Base-by-base conservation (phyloP, 768 basidiomycete species). In the Pleurotus ostreatus region DNA sequence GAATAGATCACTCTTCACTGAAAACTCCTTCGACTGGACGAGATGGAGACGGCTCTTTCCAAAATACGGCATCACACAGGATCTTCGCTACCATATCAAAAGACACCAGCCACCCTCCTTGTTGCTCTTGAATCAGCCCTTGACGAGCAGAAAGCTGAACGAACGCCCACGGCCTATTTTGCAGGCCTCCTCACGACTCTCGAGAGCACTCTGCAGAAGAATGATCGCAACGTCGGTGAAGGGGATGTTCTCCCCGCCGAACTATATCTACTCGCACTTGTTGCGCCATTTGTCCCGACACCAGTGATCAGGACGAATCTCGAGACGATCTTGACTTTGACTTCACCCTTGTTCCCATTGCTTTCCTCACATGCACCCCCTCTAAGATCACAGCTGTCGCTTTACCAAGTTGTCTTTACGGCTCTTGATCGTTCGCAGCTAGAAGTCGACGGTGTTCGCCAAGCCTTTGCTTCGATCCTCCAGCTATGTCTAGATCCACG, bases 151-250 rank as follows among this genome's bases (percentile, higher is more conserved):
- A 75, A 74, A 59, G 77, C 86, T 6, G 85, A 88, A 53, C 71
- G 74, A 40, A 79, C 88, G 6, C 79, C 95, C 5, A 94, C 93
- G 1, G 96, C 97, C 26, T 98, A 98, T 75, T 97, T 95, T 71
- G 92, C 94, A n/a, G 88, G 90, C 2, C 78, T 96, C 57, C 74
- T 92, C 48, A 93, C 92, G 11, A 89, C 91, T 6, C 78, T 96
- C 26, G 89, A 92, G 64, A 84, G 87, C 57, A 85, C 87, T 9
- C 69, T 93, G 22, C 83, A 85, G 71, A 86, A 79, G 66, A 78
- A 75, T 63, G 78, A 77, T 62, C 63, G 67, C 55, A 68, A 65
- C 62, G 69, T 76, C 56, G 71, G 70, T 62, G 89, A 93, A 53
- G 87, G 86, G 13, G 89, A 91, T 57, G 74, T 92, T 26, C 75